Percentiles rank a stretch among this genome's conserved stretches.
These are phyloP conservation scores for Yamadazyma diddensiae DNA, from an alignment of 1,139 yeast species.

Conservation along the genomic window DNA sequence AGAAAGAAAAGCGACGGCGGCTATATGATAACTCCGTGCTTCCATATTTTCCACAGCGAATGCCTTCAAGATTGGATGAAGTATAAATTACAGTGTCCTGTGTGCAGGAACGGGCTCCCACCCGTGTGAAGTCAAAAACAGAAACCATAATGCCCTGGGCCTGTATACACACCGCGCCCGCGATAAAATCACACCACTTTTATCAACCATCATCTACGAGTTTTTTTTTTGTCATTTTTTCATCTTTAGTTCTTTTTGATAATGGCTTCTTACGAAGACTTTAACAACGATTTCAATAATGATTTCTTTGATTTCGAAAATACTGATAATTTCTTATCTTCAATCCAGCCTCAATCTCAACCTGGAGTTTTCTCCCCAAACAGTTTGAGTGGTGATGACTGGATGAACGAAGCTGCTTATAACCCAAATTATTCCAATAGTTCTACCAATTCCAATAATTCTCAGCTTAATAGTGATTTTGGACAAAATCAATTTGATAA, in stretches of 20 bases:
- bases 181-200: slow-evolving; percentile 9
- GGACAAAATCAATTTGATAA: neutral
- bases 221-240: neutral
- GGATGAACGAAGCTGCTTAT: neutral
- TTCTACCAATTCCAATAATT: neutral
- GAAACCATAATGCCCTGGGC: neutral
- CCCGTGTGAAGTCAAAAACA: slow-evolving; percentile 34
- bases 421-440: neutral
- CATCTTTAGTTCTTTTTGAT: neutral
- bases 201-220: neutral
- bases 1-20: slow-evolving; percentile 27
- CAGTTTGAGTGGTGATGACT: slow-evolving; percentile 9
- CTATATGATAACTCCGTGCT: slow-evolving; percentile 92
- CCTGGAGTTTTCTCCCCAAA: slow-evolving; percentile 6
- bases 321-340: slow-evolving; percentile 34
- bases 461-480: neutral
- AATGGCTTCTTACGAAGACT: too few species aligned
- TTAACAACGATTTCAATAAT: slow-evolving; percentile 8
- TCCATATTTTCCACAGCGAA: slow-evolving; percentile 82
- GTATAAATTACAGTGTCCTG: slow-evolving; percentile 89
- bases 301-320: slow-evolving; percentile 31
- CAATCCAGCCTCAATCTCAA: slow-evolving; percentile 1
- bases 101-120: slow-evolving; percentile 82
- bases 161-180: neutral
- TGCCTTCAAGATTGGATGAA: slow-evolving; percentile 95